Conservation (phyloP, 2,329 filamentous ascomycete species). For the Sphaerulina vaccinii region DNA sequence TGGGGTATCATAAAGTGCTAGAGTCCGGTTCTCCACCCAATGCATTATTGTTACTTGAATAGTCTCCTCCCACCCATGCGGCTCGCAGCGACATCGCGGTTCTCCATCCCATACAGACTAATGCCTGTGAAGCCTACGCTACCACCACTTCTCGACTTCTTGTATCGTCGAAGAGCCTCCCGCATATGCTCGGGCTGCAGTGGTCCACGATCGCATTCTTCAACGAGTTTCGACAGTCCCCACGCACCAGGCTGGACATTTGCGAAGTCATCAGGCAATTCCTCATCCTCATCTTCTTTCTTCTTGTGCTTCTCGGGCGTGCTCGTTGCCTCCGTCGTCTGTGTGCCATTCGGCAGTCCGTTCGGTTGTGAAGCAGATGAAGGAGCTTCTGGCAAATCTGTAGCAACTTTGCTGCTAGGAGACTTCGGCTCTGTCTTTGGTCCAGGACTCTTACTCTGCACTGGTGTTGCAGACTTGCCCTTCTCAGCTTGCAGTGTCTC, state of each 20-base stretch:
- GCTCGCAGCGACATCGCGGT: conserved; percentile 40
- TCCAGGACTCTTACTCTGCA: background rate
- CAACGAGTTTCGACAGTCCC: conserved; percentile 28
- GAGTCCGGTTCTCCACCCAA: background rate
- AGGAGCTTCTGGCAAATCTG: conserved; percentile 8
- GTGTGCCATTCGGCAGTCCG: conserved; percentile 13
- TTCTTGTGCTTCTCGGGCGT: conserved; percentile 12
- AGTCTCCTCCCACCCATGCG: conserved; percentile 48
- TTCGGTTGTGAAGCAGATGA: conserved; percentile 1
- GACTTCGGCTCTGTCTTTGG: conserved; percentile 8
- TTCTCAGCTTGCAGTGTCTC: background rate
- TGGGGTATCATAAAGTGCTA: conserved; percentile 1
- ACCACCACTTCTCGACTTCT: conserved; percentile 60
- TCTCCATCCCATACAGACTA: conserved; percentile 49
- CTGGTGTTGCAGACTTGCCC: background rate
- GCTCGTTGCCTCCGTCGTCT: conserved; percentile 12
- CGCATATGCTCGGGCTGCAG: conserved; percentile 72
- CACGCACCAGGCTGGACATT: conserved; percentile 28
- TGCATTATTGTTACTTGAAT: conserved; percentile 40
- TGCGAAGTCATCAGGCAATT: conserved; percentile 22
- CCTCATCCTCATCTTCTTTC: conserved; percentile 7
- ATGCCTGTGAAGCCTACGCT: conserved; percentile 53
- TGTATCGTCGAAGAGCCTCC: conserved; percentile 70
- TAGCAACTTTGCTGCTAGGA: conserved; percentile 9
- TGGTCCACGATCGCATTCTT: conserved; percentile 52